Percentiles rank a stretch among this genome's conserved stretches.
phyloP scores from a whole-genome alignment of 495 filamentous ascomycete genomes.

The Aspergillus incahuasiensis region DNA sequence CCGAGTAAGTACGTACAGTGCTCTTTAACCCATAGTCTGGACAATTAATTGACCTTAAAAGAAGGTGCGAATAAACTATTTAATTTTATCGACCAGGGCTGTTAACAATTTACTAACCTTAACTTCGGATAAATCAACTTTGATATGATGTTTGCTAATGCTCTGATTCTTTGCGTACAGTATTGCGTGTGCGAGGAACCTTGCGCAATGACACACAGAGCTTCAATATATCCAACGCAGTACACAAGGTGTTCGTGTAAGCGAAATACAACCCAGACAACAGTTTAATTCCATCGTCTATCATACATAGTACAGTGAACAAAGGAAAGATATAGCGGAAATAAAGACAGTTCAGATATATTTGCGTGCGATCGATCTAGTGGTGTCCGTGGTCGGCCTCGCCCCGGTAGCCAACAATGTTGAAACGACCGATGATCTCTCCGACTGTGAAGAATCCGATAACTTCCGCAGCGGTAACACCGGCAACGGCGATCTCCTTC shows the following conservation, averaged over 20 bases:
- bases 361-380: constrained; percentile 42
- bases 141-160: no score
- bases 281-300: constrained; percentile 53
- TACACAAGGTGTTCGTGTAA: constrained; percentile 3
- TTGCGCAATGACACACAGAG: neutral
- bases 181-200: neutral
- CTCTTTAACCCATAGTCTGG: no score
- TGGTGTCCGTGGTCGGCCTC: constrained; percentile 53
- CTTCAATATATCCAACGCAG: neutral
- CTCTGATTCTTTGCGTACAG: neutral
- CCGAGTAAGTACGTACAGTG: no score
- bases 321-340: constrained; percentile 29
- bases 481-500: constrained; percentile 61
- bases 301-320: constrained; percentile 47
- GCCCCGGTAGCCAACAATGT: constrained; percentile 89
- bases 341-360: constrained; percentile 28
- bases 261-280: constrained; percentile 41
- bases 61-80: no score
- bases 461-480: constrained; percentile 78
- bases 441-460: constrained; percentile 97
- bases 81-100: no score
- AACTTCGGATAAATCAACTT: no score
- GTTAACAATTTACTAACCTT: no score
- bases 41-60: no score
- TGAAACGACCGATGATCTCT: constrained; percentile 91